Evolutionary conservation across 306 rosid genomes (phyloP).

Genomic region (Citrullus mucosospermus): DNA sequence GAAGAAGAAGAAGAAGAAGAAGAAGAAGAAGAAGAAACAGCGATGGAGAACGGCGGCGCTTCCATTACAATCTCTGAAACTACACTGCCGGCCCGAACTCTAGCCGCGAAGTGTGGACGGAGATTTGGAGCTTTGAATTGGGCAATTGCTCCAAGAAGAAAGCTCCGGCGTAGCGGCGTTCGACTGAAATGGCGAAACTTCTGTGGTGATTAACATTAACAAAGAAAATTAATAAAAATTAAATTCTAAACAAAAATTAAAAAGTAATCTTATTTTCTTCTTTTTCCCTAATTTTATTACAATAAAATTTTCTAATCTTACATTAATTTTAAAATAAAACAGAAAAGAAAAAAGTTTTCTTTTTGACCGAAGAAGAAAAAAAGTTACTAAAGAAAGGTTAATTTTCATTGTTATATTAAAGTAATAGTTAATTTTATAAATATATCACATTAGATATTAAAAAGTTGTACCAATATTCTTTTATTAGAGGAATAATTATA

Average conservation of each 20-base stretch:
- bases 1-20: conserved; percentile 15
- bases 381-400: neutral
- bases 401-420: too few species aligned
- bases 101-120: neutral
- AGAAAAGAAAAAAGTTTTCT: too few species aligned
- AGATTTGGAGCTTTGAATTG: neutral
- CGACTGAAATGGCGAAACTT: neutral
- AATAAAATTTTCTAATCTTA: too few species aligned
- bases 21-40: conserved; percentile 6
- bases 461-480: too few species aligned
- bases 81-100: neutral
- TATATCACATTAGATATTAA: too few species aligned
- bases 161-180: neutral
- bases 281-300: too few species aligned
- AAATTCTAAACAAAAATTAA: neutral
- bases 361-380: too few species aligned
- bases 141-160: neutral
- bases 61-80: conserved; percentile 36
- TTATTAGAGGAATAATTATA: neutral
- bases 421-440: too few species aligned
- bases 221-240: too few species aligned
- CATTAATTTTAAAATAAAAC: too few species aligned
- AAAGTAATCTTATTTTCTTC: too few species aligned
- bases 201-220: neutral
- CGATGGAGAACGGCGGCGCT: conserved; percentile 40